Evolutionary conservation across 2,329 filamentous ascomycete genomes (phyloP).

Genomic region (Achaetomium macrosporum): DNA sequence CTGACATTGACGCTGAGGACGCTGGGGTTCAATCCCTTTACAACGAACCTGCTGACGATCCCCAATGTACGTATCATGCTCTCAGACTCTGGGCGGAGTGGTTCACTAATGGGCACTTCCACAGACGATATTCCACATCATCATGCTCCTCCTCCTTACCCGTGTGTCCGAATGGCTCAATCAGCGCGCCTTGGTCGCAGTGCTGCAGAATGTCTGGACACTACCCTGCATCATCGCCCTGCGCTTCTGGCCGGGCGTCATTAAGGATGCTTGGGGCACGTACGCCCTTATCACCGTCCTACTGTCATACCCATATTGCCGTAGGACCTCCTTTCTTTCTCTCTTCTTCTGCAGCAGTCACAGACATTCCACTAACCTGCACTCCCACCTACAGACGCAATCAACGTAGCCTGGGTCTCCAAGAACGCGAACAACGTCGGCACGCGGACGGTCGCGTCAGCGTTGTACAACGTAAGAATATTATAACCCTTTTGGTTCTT

Average conservation of each 20-base stretch:
- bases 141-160: slow-evolving; percentile 45
- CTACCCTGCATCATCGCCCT: slow-evolving; percentile 50
- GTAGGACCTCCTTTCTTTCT: slow-evolving; percentile 23
- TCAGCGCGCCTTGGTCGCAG: slow-evolving; percentile 41
- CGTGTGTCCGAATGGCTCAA: slow-evolving; percentile 46
- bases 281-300: slow-evolving; percentile 45
- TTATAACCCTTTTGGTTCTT: slow-evolving; percentile 7
- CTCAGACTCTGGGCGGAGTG: not conserved
- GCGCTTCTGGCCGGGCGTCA: slow-evolving; percentile 38
- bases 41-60: slow-evolving; percentile 53
- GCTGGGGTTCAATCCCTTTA: slow-evolving; percentile 48
- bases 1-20: slow-evolving; percentile 47
- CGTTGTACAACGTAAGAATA: slow-evolving; percentile 46
- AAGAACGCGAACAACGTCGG: slow-evolving; percentile 55
- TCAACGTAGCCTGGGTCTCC: slow-evolving; percentile 53
- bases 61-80: slow-evolving; percentile 32
- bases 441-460: slow-evolving; percentile 52
- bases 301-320: slow-evolving; percentile 50
- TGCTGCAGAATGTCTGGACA: slow-evolving; percentile 47
- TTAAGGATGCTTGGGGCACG: slow-evolving; percentile 43
- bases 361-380: not conserved
- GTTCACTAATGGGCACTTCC: too few relatives aligned
- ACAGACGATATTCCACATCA: slow-evolving; percentile 43
- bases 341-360: not conserved
- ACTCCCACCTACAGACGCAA: slow-evolving; percentile 39